Conservation (phyloP, 805 yeast species). For the Hyphopichia homilentoma region DNA sequence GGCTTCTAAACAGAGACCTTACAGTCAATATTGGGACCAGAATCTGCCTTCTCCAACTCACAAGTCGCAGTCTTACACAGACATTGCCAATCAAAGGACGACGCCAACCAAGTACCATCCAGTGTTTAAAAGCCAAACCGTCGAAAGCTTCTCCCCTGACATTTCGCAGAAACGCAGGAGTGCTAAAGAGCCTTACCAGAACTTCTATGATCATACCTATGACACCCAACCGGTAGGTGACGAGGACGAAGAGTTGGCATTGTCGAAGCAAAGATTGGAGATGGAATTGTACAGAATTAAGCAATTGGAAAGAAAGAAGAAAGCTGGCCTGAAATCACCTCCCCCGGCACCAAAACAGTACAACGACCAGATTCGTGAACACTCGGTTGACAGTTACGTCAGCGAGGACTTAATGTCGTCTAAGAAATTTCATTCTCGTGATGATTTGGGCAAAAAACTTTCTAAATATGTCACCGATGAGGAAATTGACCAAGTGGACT, state of each 20-base stretch:
- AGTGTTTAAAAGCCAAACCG: conserved; percentile 17
- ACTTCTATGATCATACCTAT: no score
- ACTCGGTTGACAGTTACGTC: conserved; percentile 25
- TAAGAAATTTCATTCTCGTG: conserved; percentile 28
- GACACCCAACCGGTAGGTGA: no score
- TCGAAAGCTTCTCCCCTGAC: conserved; percentile 25
- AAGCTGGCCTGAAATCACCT: conserved; percentile 1
- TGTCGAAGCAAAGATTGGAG: conserved; percentile 37
- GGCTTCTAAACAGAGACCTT: conserved; percentile 12
- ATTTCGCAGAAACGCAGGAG: conserved; percentile 2
- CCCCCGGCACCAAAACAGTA: conserved; percentile 4
- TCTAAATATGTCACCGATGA: conserved; percentile 19
- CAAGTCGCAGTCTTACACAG: conserved; percentile 1
- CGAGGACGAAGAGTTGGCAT: conserved; percentile 13
- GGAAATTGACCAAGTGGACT: conserved; percentile 11
- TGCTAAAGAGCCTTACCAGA: conserved; percentile 3
- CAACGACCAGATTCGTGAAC: conserved; percentile 4
- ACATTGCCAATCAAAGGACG: not conserved
- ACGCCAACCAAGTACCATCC: conserved; percentile 5
- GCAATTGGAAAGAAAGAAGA: conserved; percentile 19
- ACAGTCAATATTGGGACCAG: conserved; percentile 2
- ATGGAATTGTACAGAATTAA: conserved; percentile 32
- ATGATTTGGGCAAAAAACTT: conserved; percentile 32
- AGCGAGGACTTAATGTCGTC: conserved; percentile 36
- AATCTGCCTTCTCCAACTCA: no score